Evolutionary conservation across 208 protist genomes (phyloP), one percentile per base, ranked within the genome.

Genomic region (Leishmania lainsoni): DNA sequence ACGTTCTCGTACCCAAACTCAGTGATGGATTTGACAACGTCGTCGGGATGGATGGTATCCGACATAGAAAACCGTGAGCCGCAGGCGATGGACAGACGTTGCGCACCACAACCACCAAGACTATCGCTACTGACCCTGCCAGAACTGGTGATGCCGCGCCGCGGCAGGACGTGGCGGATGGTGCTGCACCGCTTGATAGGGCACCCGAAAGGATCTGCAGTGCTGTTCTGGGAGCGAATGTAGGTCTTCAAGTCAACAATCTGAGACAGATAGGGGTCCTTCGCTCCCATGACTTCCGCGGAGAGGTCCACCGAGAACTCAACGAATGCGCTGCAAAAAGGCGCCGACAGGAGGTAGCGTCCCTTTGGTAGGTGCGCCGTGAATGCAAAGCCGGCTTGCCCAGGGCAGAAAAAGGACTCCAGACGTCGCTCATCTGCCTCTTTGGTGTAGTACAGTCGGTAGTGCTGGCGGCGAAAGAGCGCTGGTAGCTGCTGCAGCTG

Each of bases 331-430:
- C 84, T 88, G 54, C 89, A 83, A 49, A 94, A 92, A 1, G 93
- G 91, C 16, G 88, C 90, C 54, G 88, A 81, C 12, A 97, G 52
- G 32, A 97, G 77, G 76, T 93, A 97, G 10, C 79, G 76, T 5
- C 93, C 93, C 51, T 87, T 71, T 1, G 93, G 93, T 42, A 97
- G 83, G 32, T 78, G 72, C 51, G 87, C 78, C 49, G 79, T 84
- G 76, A 94, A 90, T 29, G 86, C 84, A 74, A 94, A 94, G 9
- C 86, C 77, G 3, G 89, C 87, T 39, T 87, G 87, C 39, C 90
- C 86, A 0, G 93, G 93, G 78, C 90, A 97, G 79, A 95, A 97
- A 71, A 91, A 91, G 0, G 88, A 84, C 78, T 95, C 91, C 51
- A 97, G 80, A 6, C 80, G 63, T 35, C 90, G 85, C 61, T 86